A percentile compares a stretch with the other conserved stretches of the same genome.
Evolutionary conservation across 495 filamentous ascomycete genomes (phyloP).

Genomic region (Bacidia gigantensis): DNA sequence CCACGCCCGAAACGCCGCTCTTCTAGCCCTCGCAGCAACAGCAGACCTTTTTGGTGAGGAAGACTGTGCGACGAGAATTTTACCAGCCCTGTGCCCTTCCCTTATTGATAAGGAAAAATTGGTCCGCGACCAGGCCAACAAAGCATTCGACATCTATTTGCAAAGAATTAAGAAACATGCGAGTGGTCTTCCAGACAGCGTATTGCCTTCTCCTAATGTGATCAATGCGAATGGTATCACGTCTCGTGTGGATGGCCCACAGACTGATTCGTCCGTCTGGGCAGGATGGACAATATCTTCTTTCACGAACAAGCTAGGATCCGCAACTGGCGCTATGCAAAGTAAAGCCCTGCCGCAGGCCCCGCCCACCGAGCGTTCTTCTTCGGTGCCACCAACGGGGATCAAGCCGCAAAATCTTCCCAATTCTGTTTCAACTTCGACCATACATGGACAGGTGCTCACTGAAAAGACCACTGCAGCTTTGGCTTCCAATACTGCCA

Average conservation of each 20-base stretch:
- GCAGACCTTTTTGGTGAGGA: conserved; percentile 77
- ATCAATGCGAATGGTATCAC: conserved; percentile 27
- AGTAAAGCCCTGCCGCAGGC: conserved; percentile 24
- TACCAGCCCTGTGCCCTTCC: conserved; percentile 70
- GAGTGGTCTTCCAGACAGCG: conserved; percentile 66
- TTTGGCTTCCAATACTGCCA: conserved; percentile 17
- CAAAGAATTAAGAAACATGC: conserved; percentile 68
- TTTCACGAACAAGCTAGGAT: conserved; percentile 86
- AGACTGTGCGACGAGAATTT: conserved; percentile 69
- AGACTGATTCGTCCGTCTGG: conserved; percentile 60
- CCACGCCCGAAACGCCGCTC: conserved; percentile 76
- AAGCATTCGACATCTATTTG: conserved; percentile 81
- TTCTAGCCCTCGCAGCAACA: conserved; percentile 75
- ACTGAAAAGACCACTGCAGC: conserved; percentile 17
- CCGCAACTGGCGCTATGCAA: conserved; percentile 75
- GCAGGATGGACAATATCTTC: conserved; percentile 96
- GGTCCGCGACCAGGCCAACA: conserved; percentile 79
- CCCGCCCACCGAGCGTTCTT: conserved; percentile 28
- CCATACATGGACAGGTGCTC: conserved; percentile 38
- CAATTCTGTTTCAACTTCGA: conserved; percentile 36
- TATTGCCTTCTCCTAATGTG: conserved; percentile 35
- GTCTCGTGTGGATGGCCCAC: conserved; percentile 64
- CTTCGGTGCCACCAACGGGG: conserved; percentile 30
- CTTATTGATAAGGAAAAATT: conserved; percentile 85
- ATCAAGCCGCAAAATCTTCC: conserved; percentile 10